Conservation (phyloP, 441 rosid genomes). For the Erysimum cheiri region DNA sequence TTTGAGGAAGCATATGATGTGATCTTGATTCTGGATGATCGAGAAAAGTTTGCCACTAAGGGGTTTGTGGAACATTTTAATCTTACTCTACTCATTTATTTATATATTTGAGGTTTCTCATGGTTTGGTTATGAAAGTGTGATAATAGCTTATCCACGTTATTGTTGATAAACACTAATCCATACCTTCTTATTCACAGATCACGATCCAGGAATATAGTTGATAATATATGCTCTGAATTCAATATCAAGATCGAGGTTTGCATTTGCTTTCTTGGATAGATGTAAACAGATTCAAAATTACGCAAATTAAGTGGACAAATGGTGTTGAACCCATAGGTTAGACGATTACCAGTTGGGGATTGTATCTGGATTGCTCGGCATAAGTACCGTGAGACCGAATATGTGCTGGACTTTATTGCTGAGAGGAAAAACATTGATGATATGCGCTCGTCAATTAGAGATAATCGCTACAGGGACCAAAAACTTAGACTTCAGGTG, state of each 20-base stretch:
- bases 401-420: conserved; percentile 92
- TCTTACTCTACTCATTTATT: neutral
- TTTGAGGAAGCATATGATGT: conserved; percentile 84
- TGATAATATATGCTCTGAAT: conserved; percentile 69
- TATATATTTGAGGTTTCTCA: conserved; percentile 3
- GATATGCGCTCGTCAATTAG: conserved; percentile 87
- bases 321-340: conserved; percentile 54
- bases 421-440: conserved; percentile 88
- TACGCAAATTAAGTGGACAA: neutral
- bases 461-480: conserved; percentile 93
- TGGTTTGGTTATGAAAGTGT: conserved; percentile 20
- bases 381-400: conserved; percentile 67
- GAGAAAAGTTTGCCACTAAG: conserved; percentile 81
- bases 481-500: conserved; percentile 86
- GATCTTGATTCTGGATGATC: conserved; percentile 78
- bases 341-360: conserved; percentile 87
- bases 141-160: neutral
- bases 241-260: conserved; percentile 76
- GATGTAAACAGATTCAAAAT: conserved; percentile 15
- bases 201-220: conserved; percentile 72
- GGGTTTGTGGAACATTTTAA: conserved; percentile 57
- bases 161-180: conserved; percentile 8
- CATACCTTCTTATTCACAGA: conserved; percentile 47
- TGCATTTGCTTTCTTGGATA: conserved; percentile 32
- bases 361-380: conserved; percentile 89